Conservation (phyloP, 2,329 filamentous ascomycete genomes). For the Thelonectria olida region DNA sequence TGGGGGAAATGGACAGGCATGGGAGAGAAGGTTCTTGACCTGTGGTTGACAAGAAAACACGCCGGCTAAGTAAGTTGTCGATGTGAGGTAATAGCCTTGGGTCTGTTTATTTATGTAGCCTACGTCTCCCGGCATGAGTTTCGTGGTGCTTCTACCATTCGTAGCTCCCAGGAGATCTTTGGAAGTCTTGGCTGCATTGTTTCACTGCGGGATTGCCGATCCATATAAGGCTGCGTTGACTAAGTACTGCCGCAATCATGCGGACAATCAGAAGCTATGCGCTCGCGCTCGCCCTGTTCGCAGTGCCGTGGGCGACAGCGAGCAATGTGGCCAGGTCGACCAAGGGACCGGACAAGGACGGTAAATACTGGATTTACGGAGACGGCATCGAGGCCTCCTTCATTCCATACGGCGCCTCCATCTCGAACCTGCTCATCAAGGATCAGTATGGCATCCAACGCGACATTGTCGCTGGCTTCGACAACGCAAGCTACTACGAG, state of each 20-base stretch:
- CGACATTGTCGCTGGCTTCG: constrained; percentile 78
- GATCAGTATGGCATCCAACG: constrained; percentile 74
- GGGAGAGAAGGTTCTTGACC: background rate
- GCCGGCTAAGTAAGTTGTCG: background rate
- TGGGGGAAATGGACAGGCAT: background rate
- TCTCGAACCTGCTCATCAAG: constrained; percentile 76
- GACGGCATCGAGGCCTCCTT: constrained; percentile 74
- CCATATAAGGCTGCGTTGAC: background rate
- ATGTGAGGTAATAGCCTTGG: background rate
- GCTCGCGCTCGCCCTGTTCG: constrained; percentile 2
- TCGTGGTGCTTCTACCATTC: background rate
- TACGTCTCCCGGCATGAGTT: background rate
- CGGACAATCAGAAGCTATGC: background rate
- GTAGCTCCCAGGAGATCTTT: background rate
- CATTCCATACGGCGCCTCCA: constrained; percentile 78
- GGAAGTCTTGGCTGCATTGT: background rate
- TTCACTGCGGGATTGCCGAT: background rate
- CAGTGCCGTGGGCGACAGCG: background rate
- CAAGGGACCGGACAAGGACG: constrained; percentile 62
- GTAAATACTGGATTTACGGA: constrained; percentile 78
- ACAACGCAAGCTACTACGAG: constrained; percentile 77
- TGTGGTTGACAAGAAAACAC: background rate
- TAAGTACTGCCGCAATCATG: background rate
- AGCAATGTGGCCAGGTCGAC: constrained; percentile 16
- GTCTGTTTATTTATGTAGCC: background rate